Percentiles rank a stretch among this genome's conserved stretches.
phyloP scores from a whole-genome alignment of 2,329 filamentous ascomycete species.

The Trichoderma sp. region DNA sequence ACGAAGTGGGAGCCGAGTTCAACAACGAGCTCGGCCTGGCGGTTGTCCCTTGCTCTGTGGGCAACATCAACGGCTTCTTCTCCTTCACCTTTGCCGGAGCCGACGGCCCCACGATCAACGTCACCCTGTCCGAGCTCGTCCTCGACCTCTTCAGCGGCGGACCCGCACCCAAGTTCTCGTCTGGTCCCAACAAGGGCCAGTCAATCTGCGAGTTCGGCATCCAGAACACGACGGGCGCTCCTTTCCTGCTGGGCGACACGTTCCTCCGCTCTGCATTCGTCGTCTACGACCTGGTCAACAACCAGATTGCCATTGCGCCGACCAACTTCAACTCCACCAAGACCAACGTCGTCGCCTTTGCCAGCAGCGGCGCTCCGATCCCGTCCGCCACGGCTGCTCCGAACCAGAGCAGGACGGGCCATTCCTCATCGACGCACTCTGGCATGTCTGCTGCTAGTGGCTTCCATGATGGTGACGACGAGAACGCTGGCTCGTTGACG shows the following conservation, averaged over 20 bases:
- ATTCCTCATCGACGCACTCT: slow-evolving; percentile 31
- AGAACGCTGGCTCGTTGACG: slow-evolving; percentile 30
- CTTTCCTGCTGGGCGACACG: slow-evolving; percentile 58
- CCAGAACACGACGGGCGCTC: slow-evolving; percentile 48
- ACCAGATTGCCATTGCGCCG: slow-evolving; percentile 57
- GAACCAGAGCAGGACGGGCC: slow-evolving; percentile 36
- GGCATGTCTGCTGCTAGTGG: slow-evolving; percentile 39
- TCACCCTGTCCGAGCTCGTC: slow-evolving; percentile 60
- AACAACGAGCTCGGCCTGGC: slow-evolving; percentile 43
- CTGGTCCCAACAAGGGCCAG: slow-evolving; percentile 49
- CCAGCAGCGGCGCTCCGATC: slow-evolving; percentile 52
- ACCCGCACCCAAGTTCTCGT: slow-evolving; percentile 41
- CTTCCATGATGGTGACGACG: slow-evolving; percentile 34
- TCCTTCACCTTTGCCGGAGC: slow-evolving; percentile 56
- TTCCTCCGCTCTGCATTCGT: slow-evolving; percentile 64
- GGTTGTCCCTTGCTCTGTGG: slow-evolving; percentile 55
- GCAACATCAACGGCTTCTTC: slow-evolving; percentile 51
- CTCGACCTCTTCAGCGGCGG: slow-evolving; percentile 47
- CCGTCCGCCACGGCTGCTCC: slow-evolving; percentile 53
- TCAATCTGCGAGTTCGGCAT: slow-evolving; percentile 60
- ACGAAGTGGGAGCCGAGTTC: slow-evolving; percentile 57
- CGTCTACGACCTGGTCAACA: slow-evolving; percentile 62
- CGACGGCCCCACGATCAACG: slow-evolving; percentile 52
- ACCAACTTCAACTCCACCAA: slow-evolving; percentile 59
- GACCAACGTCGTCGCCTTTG: slow-evolving; percentile 54